Percentiles rank a stretch among this genome's conserved stretches.
Conservation (phyloP, 352 stramenopile genomes). For the Phytophthora aleatoria region DNA sequence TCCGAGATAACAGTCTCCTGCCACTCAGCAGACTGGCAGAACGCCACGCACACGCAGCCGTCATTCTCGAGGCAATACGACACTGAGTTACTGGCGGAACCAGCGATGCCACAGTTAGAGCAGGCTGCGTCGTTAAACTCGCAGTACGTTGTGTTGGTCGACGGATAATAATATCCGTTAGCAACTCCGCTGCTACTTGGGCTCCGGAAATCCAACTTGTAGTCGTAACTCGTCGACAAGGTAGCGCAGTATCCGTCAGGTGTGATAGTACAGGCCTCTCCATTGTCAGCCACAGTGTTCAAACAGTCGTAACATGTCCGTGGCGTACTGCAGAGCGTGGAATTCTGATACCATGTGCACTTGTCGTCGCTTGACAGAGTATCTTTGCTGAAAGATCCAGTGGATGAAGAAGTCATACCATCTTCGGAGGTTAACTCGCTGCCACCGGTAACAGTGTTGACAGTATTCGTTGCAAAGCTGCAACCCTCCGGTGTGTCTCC, state of each 20-base stretch:
- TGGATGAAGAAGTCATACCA: background rate
- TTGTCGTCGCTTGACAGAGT: constrained; percentile 34
- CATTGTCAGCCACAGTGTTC: constrained; percentile 31
- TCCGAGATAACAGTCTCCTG: constrained; percentile 12
- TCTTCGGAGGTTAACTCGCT: background rate
- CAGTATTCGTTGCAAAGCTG: constrained; percentile 20
- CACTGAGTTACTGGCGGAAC: constrained; percentile 18
- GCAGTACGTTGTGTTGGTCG: constrained; percentile 60
- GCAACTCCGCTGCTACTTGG: constrained; percentile 17
- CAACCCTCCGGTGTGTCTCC: constrained; percentile 21
- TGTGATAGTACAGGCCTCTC: constrained; percentile 43
- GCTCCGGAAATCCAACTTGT: constrained; percentile 29
- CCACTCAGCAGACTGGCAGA: constrained; percentile 45
- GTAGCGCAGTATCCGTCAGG: constrained; percentile 42
- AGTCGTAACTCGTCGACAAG: constrained; percentile 28
- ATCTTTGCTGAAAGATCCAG: constrained; percentile 24
- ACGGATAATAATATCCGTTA: constrained; percentile 47
- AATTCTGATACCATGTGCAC: constrained; percentile 44
- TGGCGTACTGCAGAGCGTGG: constrained; percentile 33
- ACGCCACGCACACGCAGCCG: constrained; percentile 43
- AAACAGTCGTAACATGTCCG: constrained; percentile 48
- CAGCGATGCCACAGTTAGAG: constrained; percentile 20
- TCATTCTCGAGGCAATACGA: constrained; percentile 35
- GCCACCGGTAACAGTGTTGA: constrained; percentile 19
- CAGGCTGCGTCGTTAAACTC: constrained; percentile 34